phyloP scores from a whole-genome alignment of 2,329 filamentous ascomycete species.

The Alternaria sp. region DNA sequence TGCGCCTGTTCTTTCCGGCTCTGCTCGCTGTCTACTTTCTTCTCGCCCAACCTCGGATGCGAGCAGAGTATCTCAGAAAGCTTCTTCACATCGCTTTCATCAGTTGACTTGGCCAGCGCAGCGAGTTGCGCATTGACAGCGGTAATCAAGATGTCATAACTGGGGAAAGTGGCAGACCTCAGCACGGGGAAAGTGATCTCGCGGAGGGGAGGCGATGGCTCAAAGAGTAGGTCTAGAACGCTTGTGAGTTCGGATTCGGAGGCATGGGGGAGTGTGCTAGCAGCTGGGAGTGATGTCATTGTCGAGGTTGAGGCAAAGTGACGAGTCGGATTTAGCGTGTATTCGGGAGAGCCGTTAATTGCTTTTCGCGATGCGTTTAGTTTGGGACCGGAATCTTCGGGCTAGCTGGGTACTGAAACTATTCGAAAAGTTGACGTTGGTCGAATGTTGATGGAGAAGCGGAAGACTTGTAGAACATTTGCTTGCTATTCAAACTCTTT shows the following conservation, averaged over 20 bases:
- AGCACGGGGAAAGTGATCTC: conserved; percentile 74
- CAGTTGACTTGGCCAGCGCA: conserved; percentile 35
- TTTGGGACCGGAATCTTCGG: conserved; percentile 6
- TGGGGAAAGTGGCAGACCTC: conserved; percentile 66
- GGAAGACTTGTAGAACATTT: neutral
- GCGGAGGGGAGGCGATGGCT: conserved; percentile 80
- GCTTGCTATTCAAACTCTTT: neutral
- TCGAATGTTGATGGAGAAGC: neutral
- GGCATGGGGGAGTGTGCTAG: conserved; percentile 65
- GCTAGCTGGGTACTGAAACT: neutral
- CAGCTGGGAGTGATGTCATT: conserved; percentile 63
- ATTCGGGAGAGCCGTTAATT: neutral
- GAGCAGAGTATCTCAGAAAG: conserved; percentile 79
- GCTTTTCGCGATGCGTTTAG: conserved; percentile 8
- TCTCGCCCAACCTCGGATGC: conserved; percentile 84
- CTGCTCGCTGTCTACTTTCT: conserved; percentile 82
- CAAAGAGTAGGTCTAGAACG: conserved; percentile 82
- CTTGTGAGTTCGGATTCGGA: conserved; percentile 63
- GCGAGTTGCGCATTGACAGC: conserved; percentile 71
- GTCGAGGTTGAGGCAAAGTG: conserved; percentile 2
- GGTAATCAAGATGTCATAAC: conserved; percentile 75
- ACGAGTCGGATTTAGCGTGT: neutral
- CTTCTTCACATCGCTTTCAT: conserved; percentile 61
- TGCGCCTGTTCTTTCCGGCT: conserved; percentile 84
- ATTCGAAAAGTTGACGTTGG: neutral